phyloP scores from a whole-genome alignment of 2,329 filamentous ascomycete genomes.

The Clathrospora elynae region DNA sequence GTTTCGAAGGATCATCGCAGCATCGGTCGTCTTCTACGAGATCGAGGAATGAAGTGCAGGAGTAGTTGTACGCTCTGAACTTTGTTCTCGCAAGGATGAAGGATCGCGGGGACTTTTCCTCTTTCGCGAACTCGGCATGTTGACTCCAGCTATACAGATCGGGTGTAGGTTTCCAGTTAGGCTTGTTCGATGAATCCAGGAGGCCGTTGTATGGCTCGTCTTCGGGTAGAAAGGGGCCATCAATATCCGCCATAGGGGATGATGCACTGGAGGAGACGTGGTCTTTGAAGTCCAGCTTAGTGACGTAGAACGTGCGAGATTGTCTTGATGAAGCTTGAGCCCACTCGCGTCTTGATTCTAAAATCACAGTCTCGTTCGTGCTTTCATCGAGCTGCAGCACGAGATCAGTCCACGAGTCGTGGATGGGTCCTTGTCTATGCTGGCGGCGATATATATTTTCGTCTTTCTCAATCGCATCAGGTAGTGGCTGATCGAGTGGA shows the following conservation, averaged over 20 bases:
- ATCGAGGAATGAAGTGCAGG: constrained; percentile 63
- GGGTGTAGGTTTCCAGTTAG: constrained; percentile 47
- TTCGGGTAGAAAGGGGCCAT: constrained; percentile 27
- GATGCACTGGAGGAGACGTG: constrained; percentile 8
- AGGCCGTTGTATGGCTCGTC: constrained; percentile 36
- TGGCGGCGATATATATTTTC: constrained; percentile 66
- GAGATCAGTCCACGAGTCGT: constrained; percentile 74
- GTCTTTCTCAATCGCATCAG: constrained; percentile 52
- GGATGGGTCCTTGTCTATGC: constrained; percentile 71
- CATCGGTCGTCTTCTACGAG: constrained; percentile 59
- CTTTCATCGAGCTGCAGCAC: constrained; percentile 65
- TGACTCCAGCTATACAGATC: constrained; percentile 52
- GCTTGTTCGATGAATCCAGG: constrained; percentile 42
- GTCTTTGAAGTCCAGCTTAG: constrained; percentile 54
- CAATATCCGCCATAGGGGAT: constrained; percentile 7
- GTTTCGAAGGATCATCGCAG: constrained; percentile 35
- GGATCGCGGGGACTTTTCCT: constrained; percentile 48
- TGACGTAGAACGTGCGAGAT: constrained; percentile 69
- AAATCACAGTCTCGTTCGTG: constrained; percentile 63
- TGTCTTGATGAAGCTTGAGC: constrained; percentile 59
- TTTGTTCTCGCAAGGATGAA: constrained; percentile 62
- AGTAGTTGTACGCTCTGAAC: constrained; percentile 60
- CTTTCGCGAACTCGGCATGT: constrained; percentile 56
- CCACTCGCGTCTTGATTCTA: constrained; percentile 75
- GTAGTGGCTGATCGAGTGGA: constrained; percentile 56